Base-by-base conservation (phyloP, 805 yeast genomes). In the Torulaspora franciscae region DNA sequence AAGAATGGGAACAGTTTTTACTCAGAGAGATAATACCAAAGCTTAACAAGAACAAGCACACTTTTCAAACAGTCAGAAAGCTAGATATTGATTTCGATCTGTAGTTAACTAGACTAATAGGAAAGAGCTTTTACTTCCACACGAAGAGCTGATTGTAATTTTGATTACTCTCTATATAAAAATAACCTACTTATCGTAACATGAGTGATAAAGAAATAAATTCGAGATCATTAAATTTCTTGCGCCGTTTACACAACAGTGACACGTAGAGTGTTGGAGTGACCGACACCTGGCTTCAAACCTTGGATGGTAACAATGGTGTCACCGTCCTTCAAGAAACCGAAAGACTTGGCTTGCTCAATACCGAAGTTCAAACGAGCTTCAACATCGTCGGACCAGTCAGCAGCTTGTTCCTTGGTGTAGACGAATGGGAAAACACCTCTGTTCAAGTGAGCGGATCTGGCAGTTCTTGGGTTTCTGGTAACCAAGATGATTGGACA, bases 401-500 rank as follows among this genome's bases (percentile, higher is more conserved):
- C 81, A 64, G 79, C 85, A 39, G 61, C 57, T 42, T 71, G 66
- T 35, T 69, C 70, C 68, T 78, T 73, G 51, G 72, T 71, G 78
- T 85, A 93, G 61, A 87, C 79, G 74, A 91, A 89, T 68, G 99
- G 99, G 75, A 90, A 93, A 55, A 93, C 98, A 72, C 99, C 99
- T 75, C 99, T 85, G 79, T 86, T 88, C 69, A 93, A 79, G 76
- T 93, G 99, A 57, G 91, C 80, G 76, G 81, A 89, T 77, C 97
- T 87, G 50, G 98, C 96, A 54, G 96, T 81, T 68, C 81, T 76
- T 64, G 77, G 81, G 77, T 89, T 88, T 81, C 99, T 87, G 63
- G 99, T 93, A 58, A 93, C 93, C 96, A 91, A 88, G 73, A 93
- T 80, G 68, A 91, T 86, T 66, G 99, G 99, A 68, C 91, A 85